Percentiles rank a stretch among this genome's conserved stretches.
Conservation (phyloP, 495 filamentous ascomycete species). For the Penicillium parvum region DNA sequence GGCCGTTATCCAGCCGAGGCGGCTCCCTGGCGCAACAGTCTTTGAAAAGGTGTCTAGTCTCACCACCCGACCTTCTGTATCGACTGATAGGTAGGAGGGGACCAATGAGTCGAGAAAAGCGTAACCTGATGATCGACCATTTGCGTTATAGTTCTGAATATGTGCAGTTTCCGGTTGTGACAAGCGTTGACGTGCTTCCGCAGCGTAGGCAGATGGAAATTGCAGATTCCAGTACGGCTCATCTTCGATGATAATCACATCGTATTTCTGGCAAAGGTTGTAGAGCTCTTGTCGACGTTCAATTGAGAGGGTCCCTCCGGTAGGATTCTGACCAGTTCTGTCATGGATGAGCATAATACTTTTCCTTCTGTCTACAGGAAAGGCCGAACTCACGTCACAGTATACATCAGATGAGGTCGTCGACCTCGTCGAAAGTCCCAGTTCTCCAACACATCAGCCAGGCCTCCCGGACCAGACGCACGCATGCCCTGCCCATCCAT, state of each 20-base stretch:
- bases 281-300: conserved; percentile 75
- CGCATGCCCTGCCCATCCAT: conserved; percentile 79
- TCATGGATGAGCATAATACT: background rate
- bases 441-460: conserved; percentile 72
- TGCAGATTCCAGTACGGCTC: conserved; percentile 97
- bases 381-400: conserved; percentile 65
- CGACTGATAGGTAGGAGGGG: conserved; percentile 70
- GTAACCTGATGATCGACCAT: conserved; percentile 61
- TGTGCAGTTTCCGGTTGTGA: conserved; percentile 6
- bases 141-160: conserved; percentile 42
- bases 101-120: conserved; percentile 79
- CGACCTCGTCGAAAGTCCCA: conserved; percentile 73
- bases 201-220: conserved; percentile 60
- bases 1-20: conserved; percentile 75
- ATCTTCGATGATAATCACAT: conserved; percentile 91
- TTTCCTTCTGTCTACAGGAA: background rate
- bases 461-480: conserved; percentile 58
- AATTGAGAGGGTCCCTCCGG: conserved; percentile 65
- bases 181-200: conserved; percentile 34
- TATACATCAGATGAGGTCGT: conserved; percentile 83
- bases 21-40: conserved; percentile 71
- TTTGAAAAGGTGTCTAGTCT: conserved; percentile 82
- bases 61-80: conserved; percentile 83
- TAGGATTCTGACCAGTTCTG: conserved; percentile 90
- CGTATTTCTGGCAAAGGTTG: conserved; percentile 72